Evolutionary conservation across 2,329 filamentous ascomycete genomes (phyloP), one percentile per base, ranked within the genome.

Genomic region (Curvularia eragrostidis): DNA sequence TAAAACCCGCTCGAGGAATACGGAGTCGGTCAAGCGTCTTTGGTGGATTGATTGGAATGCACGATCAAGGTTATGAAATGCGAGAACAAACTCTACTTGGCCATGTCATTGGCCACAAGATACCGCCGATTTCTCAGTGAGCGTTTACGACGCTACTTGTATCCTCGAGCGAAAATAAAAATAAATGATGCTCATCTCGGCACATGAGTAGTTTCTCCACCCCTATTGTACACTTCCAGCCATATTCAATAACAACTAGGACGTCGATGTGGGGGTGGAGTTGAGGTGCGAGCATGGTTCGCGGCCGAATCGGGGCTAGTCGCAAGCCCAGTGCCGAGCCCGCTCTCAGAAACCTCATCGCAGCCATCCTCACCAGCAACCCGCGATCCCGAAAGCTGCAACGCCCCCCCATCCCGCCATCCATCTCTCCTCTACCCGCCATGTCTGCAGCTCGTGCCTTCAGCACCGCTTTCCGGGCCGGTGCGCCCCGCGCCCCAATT

Each of bases 371-470:
- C 62, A 64, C 51, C 60, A 49, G 49, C 47, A 24, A 46, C 26
- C 42, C 43, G 24, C 43, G 24, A 46, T 32, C 24, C 43, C 26
- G 41, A 13, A 43, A 43, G 41, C 41, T 43, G 41, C n/a, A n/a
- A n/a, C n/a, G n/a, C n/a, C 41, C 41, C 63, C 61, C 66, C 70
- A 70, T 63, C 65, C 64, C 64, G 64, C 65, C 68, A 72, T 62
- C 66, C 73, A 74, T 76, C 74, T 75, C 72, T 68, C 59, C 69
- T 74, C 72, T 63, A 59, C 64, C 70, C 73, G 79, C 73, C 67
- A 87, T 87, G 85, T 76, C 85, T 77, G 81, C 84, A 76, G 79
- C 80, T 77, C 82, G 84, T 74, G 77, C 82, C 73, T 81, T 82
- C 76, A 83, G 82, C 77, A 81, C 82, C 71, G 82, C 82, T 78